A percentile compares a stretch with the other conserved stretches of the same genome.
Evolutionary conservation across 163 green algal species (phyloP).

Genomic region (Coccomyxa subellipsoidea): DNA sequence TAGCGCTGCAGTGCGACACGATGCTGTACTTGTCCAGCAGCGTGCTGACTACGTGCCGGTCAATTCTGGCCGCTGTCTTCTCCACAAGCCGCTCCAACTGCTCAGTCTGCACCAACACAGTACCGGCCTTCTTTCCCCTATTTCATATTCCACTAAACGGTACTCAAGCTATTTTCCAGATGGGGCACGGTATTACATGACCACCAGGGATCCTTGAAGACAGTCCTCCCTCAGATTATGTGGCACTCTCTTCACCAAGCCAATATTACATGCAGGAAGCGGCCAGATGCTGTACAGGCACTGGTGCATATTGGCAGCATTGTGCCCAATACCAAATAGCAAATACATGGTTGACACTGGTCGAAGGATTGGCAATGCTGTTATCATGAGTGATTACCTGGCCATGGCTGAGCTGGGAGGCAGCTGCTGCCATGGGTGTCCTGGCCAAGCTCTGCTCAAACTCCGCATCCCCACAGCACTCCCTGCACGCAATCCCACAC

Average conservation of each 20-base stretch:
- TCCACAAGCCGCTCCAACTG: background rate
- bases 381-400: background rate
- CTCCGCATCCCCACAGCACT: constrained; percentile 36
- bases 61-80: background rate
- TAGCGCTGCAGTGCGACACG: constrained; percentile 68
- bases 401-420: background rate
- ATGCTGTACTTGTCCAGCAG: constrained; percentile 67
- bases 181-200: too few species aligned
- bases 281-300: too few species aligned
- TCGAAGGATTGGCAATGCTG: background rate
- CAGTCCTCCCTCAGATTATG: too few species aligned
- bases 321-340: too few species aligned
- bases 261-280: too few species aligned
- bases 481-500: background rate
- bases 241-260: too few species aligned
- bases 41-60: constrained; percentile 59
- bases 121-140: too few species aligned
- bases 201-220: too few species aligned
- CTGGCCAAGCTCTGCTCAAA: constrained; percentile 25
- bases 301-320: background rate
- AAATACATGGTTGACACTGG: too few species aligned
- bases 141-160: too few species aligned
- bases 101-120: background rate
- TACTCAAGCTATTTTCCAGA: too few species aligned
- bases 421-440: constrained; percentile 5